Evolutionary conservation across 2,329 filamentous ascomycete species (phyloP), one percentile per base, ranked within the genome.

Genomic region (Cercospora canescens): DNA sequence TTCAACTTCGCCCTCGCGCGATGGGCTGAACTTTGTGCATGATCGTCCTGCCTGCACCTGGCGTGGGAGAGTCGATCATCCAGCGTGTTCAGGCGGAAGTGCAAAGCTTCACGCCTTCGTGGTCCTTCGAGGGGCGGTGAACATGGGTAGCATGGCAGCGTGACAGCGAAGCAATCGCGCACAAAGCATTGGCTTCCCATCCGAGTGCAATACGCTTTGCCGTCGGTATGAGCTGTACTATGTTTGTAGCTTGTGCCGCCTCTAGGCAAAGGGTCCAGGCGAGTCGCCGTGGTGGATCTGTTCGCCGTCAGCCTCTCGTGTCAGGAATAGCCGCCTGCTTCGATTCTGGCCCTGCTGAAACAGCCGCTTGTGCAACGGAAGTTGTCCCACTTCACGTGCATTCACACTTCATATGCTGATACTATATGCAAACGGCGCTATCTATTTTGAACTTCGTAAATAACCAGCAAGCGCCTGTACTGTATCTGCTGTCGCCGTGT

Each of bases 231-330:
- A n/a, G n/a, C n/a, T n/a, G n/a, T 57, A 11, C 54, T 34, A 32
- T 24, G 18, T 24, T 11, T 32, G 30, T 24, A 12, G 32, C 50
- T 35, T 35, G n/a, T 16, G 28, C n/a, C 37, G 28, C 35, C 26
- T 21, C 24, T 34, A 28, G 28, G n/a, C 30, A 30, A 56, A 32
- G 54, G 63, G 58, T 55, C 63, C 24, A 58, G 48, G 58, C 63
- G 63, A 65, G 60, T 56, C 63, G 63, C 63, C 58, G 37, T 26
- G 21, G 63, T 55, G 63, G 63, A 62, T 26, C 37, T 26, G 45
- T 30, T 52, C 45, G 45, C 45, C n/a, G 18, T 45, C 41, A 11
- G 45, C 24, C 12, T 52, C 45, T 14, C 24, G 45, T 24, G 45
- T 50, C 18, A 52, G 45, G 55, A 39, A 41, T 60, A 64, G 62